Evolutionary conservation across 176 grass and related monocot species (phyloP).

Genomic region (Musa acuminata): DNA sequence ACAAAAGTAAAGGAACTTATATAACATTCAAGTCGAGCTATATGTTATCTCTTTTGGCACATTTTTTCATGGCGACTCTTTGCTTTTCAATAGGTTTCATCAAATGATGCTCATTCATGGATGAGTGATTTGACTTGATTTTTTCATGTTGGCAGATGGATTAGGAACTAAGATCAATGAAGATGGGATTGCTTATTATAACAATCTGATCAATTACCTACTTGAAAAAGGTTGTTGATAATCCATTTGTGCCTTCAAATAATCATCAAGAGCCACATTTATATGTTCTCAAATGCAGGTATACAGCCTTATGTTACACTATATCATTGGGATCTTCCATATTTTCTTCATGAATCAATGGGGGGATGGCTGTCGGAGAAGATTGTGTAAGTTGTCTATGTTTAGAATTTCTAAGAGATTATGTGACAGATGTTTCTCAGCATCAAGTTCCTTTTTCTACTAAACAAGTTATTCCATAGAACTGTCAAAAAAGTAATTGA

Average conservation of each 20-base stretch:
- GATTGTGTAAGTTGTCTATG: slow-evolving; percentile 62
- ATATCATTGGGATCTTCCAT: slow-evolving; percentile 97
- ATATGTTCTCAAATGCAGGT: slow-evolving; percentile 41
- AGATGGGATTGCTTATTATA: slow-evolving; percentile 77
- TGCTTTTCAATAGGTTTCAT: not conserved
- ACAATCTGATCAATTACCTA: slow-evolving; percentile 79
- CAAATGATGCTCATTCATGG: not conserved
- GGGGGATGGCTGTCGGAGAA: slow-evolving; percentile 89
- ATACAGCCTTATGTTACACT: slow-evolving; percentile 81
- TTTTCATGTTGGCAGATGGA: slow-evolving; percentile 62
- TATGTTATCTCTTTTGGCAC: too few species aligned
- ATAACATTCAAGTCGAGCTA: too few species aligned
- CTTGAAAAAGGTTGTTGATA: slow-evolving; percentile 66
- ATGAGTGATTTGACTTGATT: not conserved
- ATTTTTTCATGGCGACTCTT: not conserved
- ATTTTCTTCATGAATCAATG: slow-evolving; percentile 54
- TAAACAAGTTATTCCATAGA: not conserved
- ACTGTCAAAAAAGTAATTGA: not conserved
- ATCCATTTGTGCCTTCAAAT: slow-evolving; percentile 31
- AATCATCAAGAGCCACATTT: slow-evolving; percentile 18
- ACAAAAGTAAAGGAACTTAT: too few species aligned
- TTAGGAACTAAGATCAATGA: slow-evolving; percentile 67
- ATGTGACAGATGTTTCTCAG: not conserved
- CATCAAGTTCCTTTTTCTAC: not conserved
- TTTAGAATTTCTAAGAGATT: not conserved